Percentiles rank a stretch among this genome's conserved stretches.
phyloP scores from a whole-genome alignment of 2,329 filamentous ascomycete genomes.

The Ophiosphaerella herpotricha region DNA sequence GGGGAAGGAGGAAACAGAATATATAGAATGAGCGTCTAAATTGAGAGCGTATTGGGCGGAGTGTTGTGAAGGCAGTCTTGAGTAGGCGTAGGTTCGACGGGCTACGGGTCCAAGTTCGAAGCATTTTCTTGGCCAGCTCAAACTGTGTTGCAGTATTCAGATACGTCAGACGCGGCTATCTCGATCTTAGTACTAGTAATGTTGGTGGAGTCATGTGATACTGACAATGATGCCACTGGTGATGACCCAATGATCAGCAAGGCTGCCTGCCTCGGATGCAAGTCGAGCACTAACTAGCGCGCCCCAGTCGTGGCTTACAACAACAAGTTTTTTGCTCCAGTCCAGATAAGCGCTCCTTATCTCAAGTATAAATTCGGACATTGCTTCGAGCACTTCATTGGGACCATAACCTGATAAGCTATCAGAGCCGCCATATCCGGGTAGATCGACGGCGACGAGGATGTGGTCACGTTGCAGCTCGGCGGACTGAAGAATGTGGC shows the following conservation, averaged over 20 bases:
- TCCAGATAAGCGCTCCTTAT: constrained; percentile 53
- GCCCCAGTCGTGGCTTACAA: constrained; percentile 62
- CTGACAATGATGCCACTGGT: constrained; percentile 59
- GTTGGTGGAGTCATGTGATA: background rate
- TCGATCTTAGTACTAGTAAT: background rate
- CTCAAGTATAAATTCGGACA: constrained; percentile 59
- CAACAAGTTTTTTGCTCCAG: constrained; percentile 42
- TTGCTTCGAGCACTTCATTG: constrained; percentile 57
- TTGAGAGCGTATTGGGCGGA: constrained; percentile 57
- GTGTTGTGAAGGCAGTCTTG: constrained; percentile 48
- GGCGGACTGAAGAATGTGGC: constrained; percentile 51
- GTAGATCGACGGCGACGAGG: constrained; percentile 61
- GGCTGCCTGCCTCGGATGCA: constrained; percentile 60
- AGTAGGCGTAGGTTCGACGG: constrained; percentile 54
- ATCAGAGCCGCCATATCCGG: constrained; percentile 64
- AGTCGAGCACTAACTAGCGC: constrained; percentile 58
- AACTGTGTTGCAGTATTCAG: constrained; percentile 50
- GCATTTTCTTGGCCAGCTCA: constrained; percentile 55
- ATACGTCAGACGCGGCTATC: constrained; percentile 49
- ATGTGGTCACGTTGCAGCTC: constrained; percentile 46
- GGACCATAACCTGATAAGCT: constrained; percentile 55
- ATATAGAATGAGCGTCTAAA: constrained; percentile 58
- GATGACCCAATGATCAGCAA: constrained; percentile 62
- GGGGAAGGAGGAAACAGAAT: constrained; percentile 59
- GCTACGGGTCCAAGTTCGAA: constrained; percentile 52